phyloP scores from a whole-genome alignment of 305 asterid species.

The Withania somnifera region DNA sequence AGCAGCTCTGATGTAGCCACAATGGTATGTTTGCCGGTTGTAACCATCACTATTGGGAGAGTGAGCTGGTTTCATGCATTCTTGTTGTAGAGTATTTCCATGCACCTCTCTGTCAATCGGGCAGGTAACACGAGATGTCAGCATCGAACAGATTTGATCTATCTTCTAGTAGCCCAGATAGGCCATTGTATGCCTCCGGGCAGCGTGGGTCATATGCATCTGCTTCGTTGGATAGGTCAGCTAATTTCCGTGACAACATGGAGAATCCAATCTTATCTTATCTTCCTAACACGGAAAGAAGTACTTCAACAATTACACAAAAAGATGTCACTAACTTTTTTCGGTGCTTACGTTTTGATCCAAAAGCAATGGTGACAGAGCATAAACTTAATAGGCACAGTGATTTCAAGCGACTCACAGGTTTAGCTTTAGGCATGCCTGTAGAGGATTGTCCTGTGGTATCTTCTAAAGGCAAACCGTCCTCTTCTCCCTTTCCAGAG shows the following conservation, averaged over 20 bases:
- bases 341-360: slow-evolving; percentile 83
- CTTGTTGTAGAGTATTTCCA: slow-evolving; percentile 45
- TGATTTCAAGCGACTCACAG: slow-evolving; percentile 67
- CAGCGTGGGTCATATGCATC: slow-evolving; percentile 64
- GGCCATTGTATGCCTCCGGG: slow-evolving; percentile 56
- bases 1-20: slow-evolving; percentile 6
- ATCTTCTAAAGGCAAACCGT: slow-evolving; percentile 46
- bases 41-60: slow-evolving; percentile 24
- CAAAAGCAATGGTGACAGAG: slow-evolving; percentile 63
- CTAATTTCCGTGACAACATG: slow-evolving; percentile 25
- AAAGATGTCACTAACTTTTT: slow-evolving; percentile 70
- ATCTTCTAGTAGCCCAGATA: slow-evolving; percentile 87
- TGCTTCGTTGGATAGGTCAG: slow-evolving; percentile 68
- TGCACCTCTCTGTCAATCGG: slow-evolving; percentile 64
- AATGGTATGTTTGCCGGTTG: slow-evolving; percentile 26
- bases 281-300: slow-evolving; percentile 69
- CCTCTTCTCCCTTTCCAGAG: slow-evolving; percentile 55
- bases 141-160: slow-evolving; percentile 77
- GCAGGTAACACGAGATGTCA: slow-evolving; percentile 56
- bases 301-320: slow-evolving; percentile 54
- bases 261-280: slow-evolving; percentile 69
- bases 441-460: slow-evolving; percentile 52
- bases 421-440: slow-evolving; percentile 69
- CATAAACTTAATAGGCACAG: slow-evolving; percentile 59
- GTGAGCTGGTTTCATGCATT: slow-evolving; percentile 41